phyloP scores from a whole-genome alignment of 129 eudicot genomes.

The Deinandra increscens region DNA sequence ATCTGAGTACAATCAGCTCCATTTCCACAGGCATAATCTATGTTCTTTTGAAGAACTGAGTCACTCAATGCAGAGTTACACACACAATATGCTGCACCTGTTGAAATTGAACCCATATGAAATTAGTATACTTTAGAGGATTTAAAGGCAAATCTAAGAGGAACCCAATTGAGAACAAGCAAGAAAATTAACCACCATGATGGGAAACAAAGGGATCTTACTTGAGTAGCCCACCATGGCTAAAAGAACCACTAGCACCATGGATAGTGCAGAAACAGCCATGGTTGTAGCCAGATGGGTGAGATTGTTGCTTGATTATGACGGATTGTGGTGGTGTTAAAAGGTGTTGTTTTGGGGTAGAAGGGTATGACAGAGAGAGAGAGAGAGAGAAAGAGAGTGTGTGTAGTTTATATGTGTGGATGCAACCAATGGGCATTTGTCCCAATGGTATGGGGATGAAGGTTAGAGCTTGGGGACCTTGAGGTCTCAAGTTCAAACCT shows the following conservation, averaged over 20 bases:
- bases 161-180: slow-evolving; percentile 18
- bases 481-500: too few species aligned
- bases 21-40: slow-evolving; percentile 88
- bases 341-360: slow-evolving; percentile 20
- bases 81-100: slow-evolving; percentile 72
- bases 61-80: slow-evolving; percentile 57
- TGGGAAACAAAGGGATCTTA: slow-evolving; percentile 29
- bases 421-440: too few species aligned
- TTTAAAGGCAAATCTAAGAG: not conserved
- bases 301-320: slow-evolving; percentile 26
- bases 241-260: slow-evolving; percentile 40
- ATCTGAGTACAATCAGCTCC: slow-evolving; percentile 79
- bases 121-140: not conserved
- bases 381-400: slow-evolving; percentile 25
- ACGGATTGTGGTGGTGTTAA: slow-evolving; percentile 16
- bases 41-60: slow-evolving; percentile 53
- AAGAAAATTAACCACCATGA: not conserved
- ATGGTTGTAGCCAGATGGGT: slow-evolving; percentile 49
- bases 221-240: slow-evolving; percentile 57
- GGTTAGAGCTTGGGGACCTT: too few species aligned
- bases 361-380: too few species aligned
- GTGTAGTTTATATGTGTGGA: too few species aligned
- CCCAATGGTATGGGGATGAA: too few species aligned
- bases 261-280: slow-evolving; percentile 49
- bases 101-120: not conserved